Base-by-base conservation (phyloP, 805 yeast genomes). In the Sporopachydermia quercuum region DNA sequence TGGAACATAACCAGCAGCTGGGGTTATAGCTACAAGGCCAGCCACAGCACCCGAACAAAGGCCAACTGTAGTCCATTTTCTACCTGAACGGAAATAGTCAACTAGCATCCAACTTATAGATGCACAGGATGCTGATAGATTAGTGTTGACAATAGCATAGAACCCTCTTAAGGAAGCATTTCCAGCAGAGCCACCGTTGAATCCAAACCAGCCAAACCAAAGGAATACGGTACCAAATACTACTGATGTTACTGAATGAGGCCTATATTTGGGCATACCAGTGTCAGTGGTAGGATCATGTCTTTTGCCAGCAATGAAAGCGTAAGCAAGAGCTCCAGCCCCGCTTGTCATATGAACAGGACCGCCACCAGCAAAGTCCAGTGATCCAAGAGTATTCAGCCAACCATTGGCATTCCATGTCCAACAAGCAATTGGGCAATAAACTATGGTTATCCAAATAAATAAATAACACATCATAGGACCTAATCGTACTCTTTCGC, bases 121-220 rank as follows among this genome's bases (percentile, higher is more conserved):
- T 65, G 86, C 91, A 52, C 72, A 58, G 14, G 86, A 76, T 45
- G 91, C 91, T 37, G 91, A 87, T 51, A 81, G 55, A 58, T 80
- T 79, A 52, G 91, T 80, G 67, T 77, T 78, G 52, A 78, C 77
- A 56, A 76, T 71, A 30, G 91, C 85, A 64, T 79, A 79, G 81
- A 82, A 82, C 43, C 87, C 83, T 66, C 89, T 73, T 55, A 82
- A 74, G 43, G 83, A 61, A 16, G 87, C 76, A 55, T 78, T 76
- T 61, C 89, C 91, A 41, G 89, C 79, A 36, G 89, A 80, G 53
- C 91, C 89, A 61, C 86, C 87, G 66, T 82, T 82, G 69, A 82
- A 82, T 37, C 86, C 87, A 52, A 80, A 80, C 93, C 93, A 82
- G 34, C 91, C 91, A 50, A 81, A 80, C 87, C 89, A 81, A 51